phyloP scores from a whole-genome alignment of 2,329 filamentous ascomycete species.

The Mollisia scopiformis region DNA sequence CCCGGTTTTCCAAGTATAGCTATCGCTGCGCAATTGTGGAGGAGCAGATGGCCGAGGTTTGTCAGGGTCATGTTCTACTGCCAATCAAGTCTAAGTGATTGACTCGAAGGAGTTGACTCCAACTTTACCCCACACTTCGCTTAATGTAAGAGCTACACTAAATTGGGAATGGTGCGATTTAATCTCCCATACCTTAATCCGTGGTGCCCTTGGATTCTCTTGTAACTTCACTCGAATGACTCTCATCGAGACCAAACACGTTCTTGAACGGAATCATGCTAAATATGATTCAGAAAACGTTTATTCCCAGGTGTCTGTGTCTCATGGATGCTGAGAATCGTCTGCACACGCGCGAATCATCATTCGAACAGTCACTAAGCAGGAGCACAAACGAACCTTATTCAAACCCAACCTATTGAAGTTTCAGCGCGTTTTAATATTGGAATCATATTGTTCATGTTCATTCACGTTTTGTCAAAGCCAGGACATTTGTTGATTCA shows the following conservation, averaged over 20 bases:
- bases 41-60: background rate
- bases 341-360: too few relatives aligned
- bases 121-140: conserved; percentile 12
- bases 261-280: too few relatives aligned
- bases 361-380: too few relatives aligned
- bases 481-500: background rate
- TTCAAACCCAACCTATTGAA: too few relatives aligned
- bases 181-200: background rate
- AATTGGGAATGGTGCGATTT: background rate
- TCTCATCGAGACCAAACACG: too few relatives aligned
- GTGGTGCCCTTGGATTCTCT: too few relatives aligned
- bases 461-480: background rate
- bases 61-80: background rate
- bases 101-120: background rate
- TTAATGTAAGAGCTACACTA: background rate
- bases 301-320: too few relatives aligned
- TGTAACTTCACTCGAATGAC: too few relatives aligned
- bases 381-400: too few relatives aligned
- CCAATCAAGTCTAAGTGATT: background rate
- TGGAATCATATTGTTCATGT: background rate
- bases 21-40: background rate
- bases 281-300: too few relatives aligned
- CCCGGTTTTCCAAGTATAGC: too few relatives aligned
- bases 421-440: background rate
- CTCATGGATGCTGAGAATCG: too few relatives aligned